These are phyloP conservation scores for Cryptococcus sp. DNA, from an alignment of 1,284 basidiomycete genomes.

Conservation along the genomic window DNA sequence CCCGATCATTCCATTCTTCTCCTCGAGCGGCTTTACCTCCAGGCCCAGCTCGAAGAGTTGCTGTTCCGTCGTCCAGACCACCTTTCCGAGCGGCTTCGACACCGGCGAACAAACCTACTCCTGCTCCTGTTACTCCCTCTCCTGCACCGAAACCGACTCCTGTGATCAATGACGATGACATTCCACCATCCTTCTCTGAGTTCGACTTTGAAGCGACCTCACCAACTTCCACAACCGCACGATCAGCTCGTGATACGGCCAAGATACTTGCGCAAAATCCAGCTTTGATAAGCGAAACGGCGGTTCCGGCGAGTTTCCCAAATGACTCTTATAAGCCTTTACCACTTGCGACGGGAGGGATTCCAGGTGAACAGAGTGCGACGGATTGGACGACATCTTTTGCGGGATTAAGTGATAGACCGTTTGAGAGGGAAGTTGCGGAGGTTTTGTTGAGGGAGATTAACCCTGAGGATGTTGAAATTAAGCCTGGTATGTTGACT, in stretches of 20 bases:
- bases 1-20: not conserved
- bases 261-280: not conserved
- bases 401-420: conserved; percentile 69
- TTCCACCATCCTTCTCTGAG: not conserved
- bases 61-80: not conserved
- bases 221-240: not conserved
- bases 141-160: not conserved
- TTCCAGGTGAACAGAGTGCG: not conserved
- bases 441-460: conserved; percentile 71
- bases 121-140: not conserved
- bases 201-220: not conserved
- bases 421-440: conserved; percentile 72
- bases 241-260: not conserved
- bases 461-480: conserved; percentile 75
- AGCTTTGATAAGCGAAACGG: not conserved
- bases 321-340: not conserved
- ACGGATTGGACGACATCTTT: conserved; percentile 85
- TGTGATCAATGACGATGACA: not conserved
- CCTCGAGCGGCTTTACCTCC: not conserved
- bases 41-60: not conserved
- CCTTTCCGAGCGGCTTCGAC: not conserved
- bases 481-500: conserved; percentile 82
- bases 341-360: not conserved
- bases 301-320: not conserved
- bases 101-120: not conserved